Evolutionary conservation across 805 yeast genomes (phyloP).

Genomic region (Teunomyces pallodes): DNA sequence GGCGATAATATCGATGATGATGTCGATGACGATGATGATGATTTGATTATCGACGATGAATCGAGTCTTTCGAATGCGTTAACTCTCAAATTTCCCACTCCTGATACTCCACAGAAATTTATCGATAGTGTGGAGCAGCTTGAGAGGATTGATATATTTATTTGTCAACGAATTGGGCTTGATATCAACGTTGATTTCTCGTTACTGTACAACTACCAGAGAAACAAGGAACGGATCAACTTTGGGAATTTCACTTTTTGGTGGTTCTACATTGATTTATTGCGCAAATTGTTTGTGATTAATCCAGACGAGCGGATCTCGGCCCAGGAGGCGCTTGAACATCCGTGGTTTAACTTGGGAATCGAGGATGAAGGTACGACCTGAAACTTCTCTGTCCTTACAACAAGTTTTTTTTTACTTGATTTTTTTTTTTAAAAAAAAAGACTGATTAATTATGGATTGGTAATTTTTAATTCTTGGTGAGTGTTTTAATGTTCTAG

Average conservation of each 20-base stretch:
- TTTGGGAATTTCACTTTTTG: conserved; percentile 74
- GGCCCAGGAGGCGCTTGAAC: conserved; percentile 42
- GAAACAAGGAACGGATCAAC: conserved; percentile 41
- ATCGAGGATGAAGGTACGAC: conserved; percentile 47
- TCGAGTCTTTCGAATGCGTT: conserved; percentile 23
- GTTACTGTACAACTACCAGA: conserved; percentile 36
- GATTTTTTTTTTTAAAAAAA: neutral
- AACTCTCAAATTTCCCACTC: conserved; percentile 37
- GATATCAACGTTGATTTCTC: conserved; percentile 39
- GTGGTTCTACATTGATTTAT: conserved; percentile 62
- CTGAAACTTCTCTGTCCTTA: neutral
- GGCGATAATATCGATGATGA: conserved; percentile 9
- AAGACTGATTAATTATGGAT: neutral
- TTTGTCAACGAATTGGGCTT: conserved; percentile 41
- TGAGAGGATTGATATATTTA: conserved; percentile 42
- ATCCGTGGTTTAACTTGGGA: conserved; percentile 49
- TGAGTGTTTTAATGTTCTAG: conserved; percentile 4
- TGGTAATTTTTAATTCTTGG: conserved; percentile 4
- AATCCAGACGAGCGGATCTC: conserved; percentile 38
- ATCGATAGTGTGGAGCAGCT: conserved; percentile 39
- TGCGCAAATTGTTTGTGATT: conserved; percentile 37
- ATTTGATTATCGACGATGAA: conserved; percentile 32
- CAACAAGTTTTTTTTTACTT: neutral
- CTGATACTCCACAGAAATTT: conserved; percentile 38
- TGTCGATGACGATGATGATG: conserved; percentile 20